Base-by-base conservation (phyloP, 2,329 filamentous ascomycete species). In the Ophiocordyceps unilateralis region DNA sequence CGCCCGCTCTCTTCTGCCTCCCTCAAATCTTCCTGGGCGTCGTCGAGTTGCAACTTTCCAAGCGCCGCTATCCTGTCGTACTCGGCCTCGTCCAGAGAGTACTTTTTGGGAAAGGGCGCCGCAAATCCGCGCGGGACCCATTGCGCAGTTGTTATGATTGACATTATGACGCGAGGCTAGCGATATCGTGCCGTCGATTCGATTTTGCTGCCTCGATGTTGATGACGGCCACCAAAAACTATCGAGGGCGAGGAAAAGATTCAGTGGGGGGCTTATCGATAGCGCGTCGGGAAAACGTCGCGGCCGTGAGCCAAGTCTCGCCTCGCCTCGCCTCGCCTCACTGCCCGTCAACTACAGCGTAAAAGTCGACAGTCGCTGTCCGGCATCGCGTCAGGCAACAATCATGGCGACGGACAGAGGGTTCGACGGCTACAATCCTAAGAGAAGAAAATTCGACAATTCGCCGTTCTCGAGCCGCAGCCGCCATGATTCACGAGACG, bases 21-120 rank as follows among this genome's bases (percentile, higher is more conserved):
- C 50, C 81, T 76, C 47, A 93, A 64, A 55, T 91, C 88, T 23
- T 88, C 83, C 55, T 89, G 81, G 22, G 91, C 91, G 63, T 96
- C 91, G 56, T 95, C 85, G 26, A 95, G 74, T 64, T 93, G 82
- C 47, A 85, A 67, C 60, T 81, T 78, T 24, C 82, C 82, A 49
- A 87, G 68, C 55, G 74, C 71, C 15, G 81, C 80, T 65, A 87
- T 87, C 54, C 83, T 75, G 55, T 77, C 72, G 54, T 83, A 83
- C 59, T 87, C 82, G 48, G 72, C 70, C 58, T 87, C 82, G 60
- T 86, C 76, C 45, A 87, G 76, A 45, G 79, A 74, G 58, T 84
- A 84, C 59, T 83, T 83, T 36, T 72, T 70, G 15, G 82, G 82
- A 52, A 86, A 85, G 41, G 79, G 78, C 40, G 83, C 81, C 43